phyloP scores from a whole-genome alignment of 331 rosid species.

The Telfairia occidentalis region DNA sequence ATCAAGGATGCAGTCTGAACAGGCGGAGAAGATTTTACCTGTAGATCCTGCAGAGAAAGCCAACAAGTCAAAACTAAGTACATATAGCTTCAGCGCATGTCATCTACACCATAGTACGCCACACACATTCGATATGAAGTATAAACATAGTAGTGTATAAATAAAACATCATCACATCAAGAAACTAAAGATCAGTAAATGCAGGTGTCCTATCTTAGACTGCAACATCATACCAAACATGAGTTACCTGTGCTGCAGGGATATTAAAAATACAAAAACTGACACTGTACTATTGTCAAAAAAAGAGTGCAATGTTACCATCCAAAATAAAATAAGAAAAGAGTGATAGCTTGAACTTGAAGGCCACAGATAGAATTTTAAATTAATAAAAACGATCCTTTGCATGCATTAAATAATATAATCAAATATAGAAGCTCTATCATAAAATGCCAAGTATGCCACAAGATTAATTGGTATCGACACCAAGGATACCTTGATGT shows the following conservation, averaged over 20 bases:
- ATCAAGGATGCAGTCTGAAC: constrained; percentile 18
- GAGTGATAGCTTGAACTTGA: background rate
- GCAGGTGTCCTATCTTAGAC: background rate
- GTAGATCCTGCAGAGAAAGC: constrained; percentile 51
- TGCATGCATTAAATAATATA: background rate
- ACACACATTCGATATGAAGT: too few relatives aligned
- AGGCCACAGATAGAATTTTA: background rate
- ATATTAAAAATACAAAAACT: background rate
- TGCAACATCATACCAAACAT: background rate
- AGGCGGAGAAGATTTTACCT: constrained; percentile 48
- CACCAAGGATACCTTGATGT: background rate
- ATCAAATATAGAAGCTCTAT: background rate
- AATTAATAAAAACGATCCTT: background rate
- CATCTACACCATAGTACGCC: background rate
- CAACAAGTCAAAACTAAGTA: background rate
- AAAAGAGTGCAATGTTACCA: background rate
- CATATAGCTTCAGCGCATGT: background rate
- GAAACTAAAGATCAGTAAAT: background rate
- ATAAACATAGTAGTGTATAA: background rate
- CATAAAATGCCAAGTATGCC: background rate
- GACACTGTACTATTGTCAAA: background rate
- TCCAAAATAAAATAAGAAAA: background rate
- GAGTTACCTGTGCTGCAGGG: background rate
- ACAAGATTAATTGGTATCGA: background rate
- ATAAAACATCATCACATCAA: background rate